These are phyloP conservation scores for Calonectria naviculata DNA, from an alignment of 2,329 filamentous ascomycete species.

Conservation along the genomic window DNA sequence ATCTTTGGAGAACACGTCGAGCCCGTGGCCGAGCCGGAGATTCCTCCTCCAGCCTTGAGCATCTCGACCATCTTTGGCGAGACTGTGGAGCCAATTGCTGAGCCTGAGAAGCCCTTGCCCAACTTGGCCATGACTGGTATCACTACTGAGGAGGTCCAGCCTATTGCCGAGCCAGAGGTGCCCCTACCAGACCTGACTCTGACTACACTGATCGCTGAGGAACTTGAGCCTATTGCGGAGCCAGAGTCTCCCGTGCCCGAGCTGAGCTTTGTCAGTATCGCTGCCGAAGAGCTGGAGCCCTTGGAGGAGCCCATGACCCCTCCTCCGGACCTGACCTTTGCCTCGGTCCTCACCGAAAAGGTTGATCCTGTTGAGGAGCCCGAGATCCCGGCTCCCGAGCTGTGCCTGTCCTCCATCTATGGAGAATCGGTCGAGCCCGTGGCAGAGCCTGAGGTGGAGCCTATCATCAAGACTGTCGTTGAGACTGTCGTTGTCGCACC, in stretches of 20 bases:
- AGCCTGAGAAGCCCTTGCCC: constrained; percentile 4
- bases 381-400: not conserved
- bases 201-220: constrained; percentile 45
- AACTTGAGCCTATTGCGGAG: constrained; percentile 42
- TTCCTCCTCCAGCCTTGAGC: constrained; percentile 31
- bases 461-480: not conserved
- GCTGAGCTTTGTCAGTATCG: constrained; percentile 40
- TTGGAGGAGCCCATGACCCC: not conserved
- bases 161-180: constrained; percentile 34
- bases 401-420: not conserved
- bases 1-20: constrained; percentile 42
- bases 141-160: constrained; percentile 25
- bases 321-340: not conserved
- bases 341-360: constrained; percentile 16
- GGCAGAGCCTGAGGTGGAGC: not conserved
- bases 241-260: constrained; percentile 36
- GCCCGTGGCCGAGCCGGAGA: constrained; percentile 40
- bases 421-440: constrained; percentile 32
- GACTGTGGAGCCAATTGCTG: constrained; percentile 30
- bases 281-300: constrained; percentile 38
- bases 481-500: not conserved
- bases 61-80: constrained; percentile 42
- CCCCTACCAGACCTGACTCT: constrained; percentile 44
- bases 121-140: not conserved
- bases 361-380: constrained; percentile 20